phyloP scores from a whole-genome alignment of 1,139 yeast genomes.

The Scheffersomyces titani region DNA sequence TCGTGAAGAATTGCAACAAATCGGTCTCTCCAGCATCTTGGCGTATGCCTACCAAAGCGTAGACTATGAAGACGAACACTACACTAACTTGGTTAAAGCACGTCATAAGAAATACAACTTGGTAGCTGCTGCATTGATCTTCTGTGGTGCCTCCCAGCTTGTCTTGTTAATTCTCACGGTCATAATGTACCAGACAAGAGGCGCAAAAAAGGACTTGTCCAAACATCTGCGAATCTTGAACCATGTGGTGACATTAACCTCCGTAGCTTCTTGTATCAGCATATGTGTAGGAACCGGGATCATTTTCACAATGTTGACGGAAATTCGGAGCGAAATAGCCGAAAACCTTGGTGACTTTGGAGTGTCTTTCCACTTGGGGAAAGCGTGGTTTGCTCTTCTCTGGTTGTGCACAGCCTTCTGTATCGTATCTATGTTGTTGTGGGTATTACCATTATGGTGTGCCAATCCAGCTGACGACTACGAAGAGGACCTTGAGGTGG shows the following conservation, averaged over 20 bases:
- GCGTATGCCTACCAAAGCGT: conserved; percentile 44
- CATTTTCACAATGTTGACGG: conserved; percentile 24
- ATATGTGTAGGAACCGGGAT: conserved; percentile 28
- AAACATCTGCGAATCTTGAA: conserved; percentile 28
- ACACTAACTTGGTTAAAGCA: conserved; percentile 16
- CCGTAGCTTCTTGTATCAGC: conserved; percentile 34
- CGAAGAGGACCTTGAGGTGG: conserved; percentile 22
- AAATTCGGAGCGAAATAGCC: conserved; percentile 28
- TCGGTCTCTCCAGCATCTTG: conserved; percentile 46
- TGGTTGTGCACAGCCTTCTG: conserved; percentile 35
- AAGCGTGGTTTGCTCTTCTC: conserved; percentile 39
- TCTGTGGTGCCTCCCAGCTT: conserved; percentile 25
- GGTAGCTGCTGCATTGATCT: conserved; percentile 26
- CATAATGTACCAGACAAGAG: conserved; percentile 37
- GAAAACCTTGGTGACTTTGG: conserved; percentile 46
- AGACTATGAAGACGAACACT: conserved; percentile 18
- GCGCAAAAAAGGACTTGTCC: conserved; percentile 29
- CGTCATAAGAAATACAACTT: conserved; percentile 20
- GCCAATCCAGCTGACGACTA: conserved; percentile 34
- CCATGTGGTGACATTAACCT: conserved; percentile 31
- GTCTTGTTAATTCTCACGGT: conserved; percentile 29
- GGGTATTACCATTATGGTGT: conserved; percentile 50
- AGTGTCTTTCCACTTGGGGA: conserved; percentile 40
- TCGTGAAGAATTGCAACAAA: conserved; percentile 34
- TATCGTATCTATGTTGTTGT: conserved; percentile 22